Evolutionary conservation across 2,329 filamentous ascomycete genomes (phyloP).

Genomic region (Epicoccum sorghinum): DNA sequence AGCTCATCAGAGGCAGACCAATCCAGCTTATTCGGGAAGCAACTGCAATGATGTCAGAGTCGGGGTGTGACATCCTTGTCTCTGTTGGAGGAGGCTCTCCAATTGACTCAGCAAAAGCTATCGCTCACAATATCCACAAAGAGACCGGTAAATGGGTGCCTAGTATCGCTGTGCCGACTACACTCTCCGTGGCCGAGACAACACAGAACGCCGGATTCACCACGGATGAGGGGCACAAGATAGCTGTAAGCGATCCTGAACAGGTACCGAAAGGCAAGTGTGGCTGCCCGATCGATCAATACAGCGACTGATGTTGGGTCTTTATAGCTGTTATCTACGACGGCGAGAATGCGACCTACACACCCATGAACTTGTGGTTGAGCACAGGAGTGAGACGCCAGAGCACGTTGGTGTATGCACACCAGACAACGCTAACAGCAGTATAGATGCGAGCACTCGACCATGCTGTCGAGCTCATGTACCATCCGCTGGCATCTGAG

Average conservation of each 20-base stretch:
- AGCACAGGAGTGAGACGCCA: conserved; percentile 53
- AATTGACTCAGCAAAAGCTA: conserved; percentile 55
- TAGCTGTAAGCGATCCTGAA: conserved; percentile 54
- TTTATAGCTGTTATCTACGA: conserved; percentile 58
- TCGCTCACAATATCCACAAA: conserved; percentile 47
- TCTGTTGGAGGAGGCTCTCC: conserved; percentile 56
- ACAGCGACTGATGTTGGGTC: not conserved
- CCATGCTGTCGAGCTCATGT: conserved; percentile 62
- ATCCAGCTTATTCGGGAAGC: conserved; percentile 46
- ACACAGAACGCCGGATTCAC: conserved; percentile 61
- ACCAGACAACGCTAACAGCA: conserved; percentile 8
- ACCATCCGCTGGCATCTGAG: conserved; percentile 60
- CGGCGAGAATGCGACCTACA: conserved; percentile 57
- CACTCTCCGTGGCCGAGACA: conserved; percentile 60
- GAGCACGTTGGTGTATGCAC: not conserved
- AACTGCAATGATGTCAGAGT: conserved; percentile 43
- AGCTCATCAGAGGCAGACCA: conserved; percentile 32
- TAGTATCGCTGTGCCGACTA: conserved; percentile 48
- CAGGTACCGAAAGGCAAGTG: conserved; percentile 48
- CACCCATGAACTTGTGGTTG: conserved; percentile 58
- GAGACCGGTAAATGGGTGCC: conserved; percentile 47
- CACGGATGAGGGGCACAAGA: conserved; percentile 57
- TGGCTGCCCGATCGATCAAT: not conserved
- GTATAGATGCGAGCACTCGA: conserved; percentile 57
- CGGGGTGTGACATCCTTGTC: conserved; percentile 44